Conservation (phyloP, 805 yeast species). For the Candida boleticola region DNA sequence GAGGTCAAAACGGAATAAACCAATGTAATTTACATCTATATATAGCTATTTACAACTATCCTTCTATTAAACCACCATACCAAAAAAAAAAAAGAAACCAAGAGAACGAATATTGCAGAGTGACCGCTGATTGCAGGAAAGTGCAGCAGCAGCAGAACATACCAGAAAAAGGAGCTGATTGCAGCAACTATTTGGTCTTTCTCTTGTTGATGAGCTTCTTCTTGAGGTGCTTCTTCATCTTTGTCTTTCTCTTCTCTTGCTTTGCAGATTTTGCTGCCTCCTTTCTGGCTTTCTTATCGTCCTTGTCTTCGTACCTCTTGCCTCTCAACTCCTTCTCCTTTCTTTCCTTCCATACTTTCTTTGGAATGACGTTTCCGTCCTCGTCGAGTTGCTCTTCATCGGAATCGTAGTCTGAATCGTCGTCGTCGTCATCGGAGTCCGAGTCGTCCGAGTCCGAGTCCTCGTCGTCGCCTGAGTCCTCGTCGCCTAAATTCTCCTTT, state of each 20-base stretch:
- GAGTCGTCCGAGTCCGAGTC: slow-evolving; percentile 51
- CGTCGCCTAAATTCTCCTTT: slow-evolving; percentile 36
- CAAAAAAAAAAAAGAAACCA: too few species aligned
- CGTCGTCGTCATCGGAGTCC: slow-evolving; percentile 44
- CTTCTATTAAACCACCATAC: background rate
- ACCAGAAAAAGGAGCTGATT: background rate
- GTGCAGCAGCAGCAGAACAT: background rate
- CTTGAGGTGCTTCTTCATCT: slow-evolving; percentile 35
- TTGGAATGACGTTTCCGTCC: slow-evolving; percentile 17
- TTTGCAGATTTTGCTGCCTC: slow-evolving; percentile 29
- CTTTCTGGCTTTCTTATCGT: slow-evolving; percentile 47
- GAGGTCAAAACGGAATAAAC: too few species aligned
- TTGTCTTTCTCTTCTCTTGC: slow-evolving; percentile 36
- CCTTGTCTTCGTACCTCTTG: slow-evolving; percentile 58
- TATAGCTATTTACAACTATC: background rate
- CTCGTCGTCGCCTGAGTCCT: slow-evolving; percentile 30
- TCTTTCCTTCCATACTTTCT: slow-evolving; percentile 38
- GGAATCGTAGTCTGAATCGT: slow-evolving; percentile 26
- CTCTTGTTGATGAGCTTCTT: slow-evolving; percentile 21
- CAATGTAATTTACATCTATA: too few species aligned
- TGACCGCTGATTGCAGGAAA: background rate
- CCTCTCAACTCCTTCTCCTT: slow-evolving; percentile 45
- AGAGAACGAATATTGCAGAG: too few species aligned
- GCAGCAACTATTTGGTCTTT: background rate
- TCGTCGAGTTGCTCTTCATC: slow-evolving; percentile 29